Evolutionary conservation across 2,329 filamentous ascomycete genomes (phyloP).

Genomic region (Gyromitra esculenta): DNA sequence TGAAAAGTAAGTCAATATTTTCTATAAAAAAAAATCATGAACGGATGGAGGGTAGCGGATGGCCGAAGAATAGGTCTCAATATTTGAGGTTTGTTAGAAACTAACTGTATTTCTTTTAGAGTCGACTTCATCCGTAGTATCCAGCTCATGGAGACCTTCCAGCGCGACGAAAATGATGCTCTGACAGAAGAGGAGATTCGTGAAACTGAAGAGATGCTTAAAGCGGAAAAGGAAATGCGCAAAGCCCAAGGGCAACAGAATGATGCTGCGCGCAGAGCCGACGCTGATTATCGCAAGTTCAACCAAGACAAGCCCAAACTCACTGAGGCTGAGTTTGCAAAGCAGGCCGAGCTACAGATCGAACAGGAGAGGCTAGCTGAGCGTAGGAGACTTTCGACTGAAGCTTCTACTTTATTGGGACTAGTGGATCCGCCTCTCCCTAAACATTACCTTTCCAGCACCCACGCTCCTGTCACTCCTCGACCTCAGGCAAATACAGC

Average conservation of each 20-base stretch:
- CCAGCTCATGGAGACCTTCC: conserved; percentile 76
- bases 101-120: conserved; percentile 58
- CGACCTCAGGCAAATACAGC: not conserved
- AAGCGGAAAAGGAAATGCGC: conserved; percentile 59
- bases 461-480: not conserved
- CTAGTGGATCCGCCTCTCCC: not conserved
- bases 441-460: not conserved
- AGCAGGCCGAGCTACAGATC: conserved; percentile 13
- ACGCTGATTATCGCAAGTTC: conserved; percentile 15
- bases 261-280: conserved; percentile 29
- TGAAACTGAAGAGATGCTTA: conserved; percentile 65
- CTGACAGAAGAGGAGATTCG: conserved; percentile 71
- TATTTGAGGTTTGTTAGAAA: conserved; percentile 58
- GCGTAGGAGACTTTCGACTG: conserved; percentile 1
- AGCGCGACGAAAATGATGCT: conserved; percentile 69
- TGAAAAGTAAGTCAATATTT: conserved; percentile 62
- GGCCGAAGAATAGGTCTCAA: conserved; percentile 31
- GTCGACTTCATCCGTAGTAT: conserved; percentile 66
- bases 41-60: no score
- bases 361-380: conserved; percentile 3
- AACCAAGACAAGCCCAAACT: not conserved
- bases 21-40: no score
- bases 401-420: not conserved
- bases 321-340: conserved; percentile 2
- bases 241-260: conserved; percentile 29